Evolutionary conservation across 116 monocot species (phyloP).

Genomic region (Dioscorea cayenensis): DNA sequence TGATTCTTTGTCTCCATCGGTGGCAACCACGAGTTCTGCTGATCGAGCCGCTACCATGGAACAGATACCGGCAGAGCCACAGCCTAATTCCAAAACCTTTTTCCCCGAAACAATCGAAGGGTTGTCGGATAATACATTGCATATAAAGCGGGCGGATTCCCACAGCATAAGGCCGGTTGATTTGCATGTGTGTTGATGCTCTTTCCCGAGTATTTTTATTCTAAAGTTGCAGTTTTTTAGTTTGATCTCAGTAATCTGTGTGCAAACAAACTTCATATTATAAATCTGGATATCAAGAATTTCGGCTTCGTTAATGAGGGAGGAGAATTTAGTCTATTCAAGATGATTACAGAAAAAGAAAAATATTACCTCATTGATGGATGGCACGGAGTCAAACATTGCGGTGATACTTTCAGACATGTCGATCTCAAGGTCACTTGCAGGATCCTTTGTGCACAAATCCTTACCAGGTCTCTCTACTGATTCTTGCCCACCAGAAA

Average conservation of each 20-base stretch:
- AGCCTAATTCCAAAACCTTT: conserved; percentile 76
- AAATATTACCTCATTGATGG: conserved; percentile 48
- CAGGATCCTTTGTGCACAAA: conserved; percentile 5
- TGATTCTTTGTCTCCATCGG: conserved; percentile 74
- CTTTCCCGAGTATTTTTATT: conserved; percentile 54
- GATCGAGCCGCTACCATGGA: conserved; percentile 70
- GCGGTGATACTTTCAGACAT: conserved; percentile 48
- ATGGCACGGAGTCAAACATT: conserved; percentile 46
- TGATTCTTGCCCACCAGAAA: neutral
- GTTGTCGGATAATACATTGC: conserved; percentile 65
- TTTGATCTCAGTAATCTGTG: conserved; percentile 50
- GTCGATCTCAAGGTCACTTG: conserved; percentile 39
- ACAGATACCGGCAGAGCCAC: conserved; percentile 85
- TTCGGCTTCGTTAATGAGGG: neutral
- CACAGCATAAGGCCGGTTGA: conserved; percentile 95
- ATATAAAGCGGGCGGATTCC: conserved; percentile 86
- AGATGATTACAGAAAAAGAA: neutral
- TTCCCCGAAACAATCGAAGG: conserved; percentile 63
- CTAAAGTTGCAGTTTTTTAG: conserved; percentile 42
- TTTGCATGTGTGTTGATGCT: conserved; percentile 91
- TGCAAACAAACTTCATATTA: neutral
- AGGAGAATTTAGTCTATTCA: neutral
- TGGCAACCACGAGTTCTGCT: conserved; percentile 67
- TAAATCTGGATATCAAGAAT: neutral
- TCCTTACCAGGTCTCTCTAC: neutral